These are phyloP conservation scores for Talaromyces adpressus DNA, from an alignment of 495 filamentous ascomycete genomes.

Conservation along the genomic window DNA sequence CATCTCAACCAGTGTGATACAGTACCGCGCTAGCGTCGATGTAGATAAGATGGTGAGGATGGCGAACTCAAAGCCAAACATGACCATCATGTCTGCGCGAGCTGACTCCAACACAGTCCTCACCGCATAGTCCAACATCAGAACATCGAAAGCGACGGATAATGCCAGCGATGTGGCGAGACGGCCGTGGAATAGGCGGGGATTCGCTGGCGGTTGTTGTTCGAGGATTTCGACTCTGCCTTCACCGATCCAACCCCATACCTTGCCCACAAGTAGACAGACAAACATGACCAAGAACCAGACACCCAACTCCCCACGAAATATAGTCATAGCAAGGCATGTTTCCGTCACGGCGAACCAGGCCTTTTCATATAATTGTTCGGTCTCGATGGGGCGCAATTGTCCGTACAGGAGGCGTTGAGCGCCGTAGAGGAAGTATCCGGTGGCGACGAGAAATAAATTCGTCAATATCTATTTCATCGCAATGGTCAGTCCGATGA, in stretches of 20 bases:
- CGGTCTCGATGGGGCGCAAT: conserved; percentile 86
- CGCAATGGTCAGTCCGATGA: background rate
- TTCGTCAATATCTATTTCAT: conserved; percentile 71
- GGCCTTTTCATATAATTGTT: conserved; percentile 93
- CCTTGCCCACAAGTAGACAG: conserved; percentile 82
- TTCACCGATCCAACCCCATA: conserved; percentile 97
- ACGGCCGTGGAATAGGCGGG: conserved; percentile 79
- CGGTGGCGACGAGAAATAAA: conserved; percentile 68
- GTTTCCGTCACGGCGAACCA: conserved; percentile 98
- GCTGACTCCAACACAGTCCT: conserved; percentile 76
- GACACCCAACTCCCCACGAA: conserved; percentile 85
- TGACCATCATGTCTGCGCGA: conserved; percentile 97
- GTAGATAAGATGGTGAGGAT: conserved; percentile 72
- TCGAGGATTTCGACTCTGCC: conserved; percentile 90
- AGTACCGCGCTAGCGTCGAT: conserved; percentile 72
- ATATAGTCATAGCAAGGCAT: conserved; percentile 97
- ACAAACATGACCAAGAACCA: conserved; percentile 97
- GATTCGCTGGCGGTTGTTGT: conserved; percentile 89
- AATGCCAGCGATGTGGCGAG: conserved; percentile 71
- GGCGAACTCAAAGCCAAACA: conserved; percentile 98
- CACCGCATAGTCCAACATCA: conserved; percentile 73
- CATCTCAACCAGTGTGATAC: conserved; percentile 71
- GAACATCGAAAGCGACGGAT: conserved; percentile 67
- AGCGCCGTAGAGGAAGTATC: conserved; percentile 72
- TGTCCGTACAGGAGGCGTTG: conserved; percentile 88